These are phyloP conservation scores for Leptosphaerulina australis DNA, from an alignment of 2,329 filamentous ascomycete genomes.

Conservation along the genomic window DNA sequence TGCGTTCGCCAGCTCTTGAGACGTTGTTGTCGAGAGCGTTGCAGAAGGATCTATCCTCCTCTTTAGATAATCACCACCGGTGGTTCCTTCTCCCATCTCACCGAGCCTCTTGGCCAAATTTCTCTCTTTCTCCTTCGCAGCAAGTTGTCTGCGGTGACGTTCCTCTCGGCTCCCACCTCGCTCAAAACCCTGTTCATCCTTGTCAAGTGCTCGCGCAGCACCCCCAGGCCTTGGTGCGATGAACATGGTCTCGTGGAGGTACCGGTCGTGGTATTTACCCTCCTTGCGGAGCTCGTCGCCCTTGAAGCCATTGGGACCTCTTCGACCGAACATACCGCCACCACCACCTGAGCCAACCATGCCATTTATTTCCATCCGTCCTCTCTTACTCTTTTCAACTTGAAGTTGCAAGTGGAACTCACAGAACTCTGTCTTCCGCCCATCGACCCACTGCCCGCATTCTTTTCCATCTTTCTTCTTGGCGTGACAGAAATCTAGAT, in stretches of 20 bases:
- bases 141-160: constrained; percentile 67
- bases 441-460: constrained; percentile 86
- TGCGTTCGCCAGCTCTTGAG: constrained; percentile 23
- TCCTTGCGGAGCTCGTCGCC: constrained; percentile 39
- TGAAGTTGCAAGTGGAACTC: constrained; percentile 89
- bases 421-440: constrained; percentile 85
- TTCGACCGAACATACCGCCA: constrained; percentile 43
- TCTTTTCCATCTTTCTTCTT: constrained; percentile 81
- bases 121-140: constrained; percentile 72
- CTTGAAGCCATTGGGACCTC: constrained; percentile 31
- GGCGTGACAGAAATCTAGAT: constrained; percentile 87
- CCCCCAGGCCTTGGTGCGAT: constrained; percentile 53
- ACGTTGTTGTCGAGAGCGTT: constrained; percentile 28
- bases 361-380: constrained; percentile 79
- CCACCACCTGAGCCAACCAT: constrained; percentile 59
- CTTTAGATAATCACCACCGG: constrained; percentile 74
- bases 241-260: constrained; percentile 59
- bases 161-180: constrained; percentile 67
- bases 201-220: constrained; percentile 69
- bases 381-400: constrained; percentile 70
- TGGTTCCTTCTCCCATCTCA: constrained; percentile 63
- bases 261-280: constrained; percentile 60
- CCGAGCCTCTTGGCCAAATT: constrained; percentile 73
- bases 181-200: constrained; percentile 54
- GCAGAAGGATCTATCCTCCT: constrained; percentile 31